phyloP scores from a whole-genome alignment of 768 basidiomycete species.

The Trametes villosa region DNA sequence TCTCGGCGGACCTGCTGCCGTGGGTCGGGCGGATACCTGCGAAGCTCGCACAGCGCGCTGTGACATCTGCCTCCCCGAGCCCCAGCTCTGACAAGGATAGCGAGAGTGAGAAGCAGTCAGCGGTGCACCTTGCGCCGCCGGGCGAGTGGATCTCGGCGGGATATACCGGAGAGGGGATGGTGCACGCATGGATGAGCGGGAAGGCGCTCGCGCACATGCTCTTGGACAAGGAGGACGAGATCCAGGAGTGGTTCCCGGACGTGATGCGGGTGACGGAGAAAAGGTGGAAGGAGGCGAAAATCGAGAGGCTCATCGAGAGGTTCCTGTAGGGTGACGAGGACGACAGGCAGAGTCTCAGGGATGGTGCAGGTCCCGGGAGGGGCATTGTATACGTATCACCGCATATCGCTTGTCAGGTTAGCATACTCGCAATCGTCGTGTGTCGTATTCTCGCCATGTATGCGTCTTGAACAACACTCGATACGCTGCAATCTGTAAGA shows the following conservation, averaged over 20 bases:
- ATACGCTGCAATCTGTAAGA: too few species aligned
- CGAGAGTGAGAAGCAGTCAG: neutral
- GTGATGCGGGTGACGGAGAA: conserved; percentile 50
- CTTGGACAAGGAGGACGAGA: conserved; percentile 40
- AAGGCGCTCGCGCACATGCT: conserved; percentile 66
- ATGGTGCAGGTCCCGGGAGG: too few species aligned
- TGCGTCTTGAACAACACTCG: too few species aligned
- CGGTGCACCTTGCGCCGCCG: conserved; percentile 35
- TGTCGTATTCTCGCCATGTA: too few species aligned
- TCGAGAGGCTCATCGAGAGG: conserved; percentile 39
- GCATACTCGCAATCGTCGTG: too few species aligned
- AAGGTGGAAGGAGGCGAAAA: conserved; percentile 50
- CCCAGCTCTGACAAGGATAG: neutral
- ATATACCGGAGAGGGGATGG: conserved; percentile 77
- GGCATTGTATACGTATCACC: too few species aligned
- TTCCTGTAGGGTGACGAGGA: conserved; percentile 23
- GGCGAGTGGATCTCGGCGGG: conserved; percentile 79
- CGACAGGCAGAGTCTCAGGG: too few species aligned
- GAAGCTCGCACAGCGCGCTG: conserved; percentile 48
- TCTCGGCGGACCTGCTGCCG: conserved; percentile 63
- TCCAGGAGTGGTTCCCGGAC: conserved; percentile 54
- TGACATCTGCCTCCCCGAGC: too few species aligned
- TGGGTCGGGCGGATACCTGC: conserved; percentile 72
- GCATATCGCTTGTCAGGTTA: too few species aligned
- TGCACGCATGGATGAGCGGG: conserved; percentile 67